Base-by-base conservation (phyloP, 768 basidiomycete genomes). In the Tulasnella sp. region DNA sequence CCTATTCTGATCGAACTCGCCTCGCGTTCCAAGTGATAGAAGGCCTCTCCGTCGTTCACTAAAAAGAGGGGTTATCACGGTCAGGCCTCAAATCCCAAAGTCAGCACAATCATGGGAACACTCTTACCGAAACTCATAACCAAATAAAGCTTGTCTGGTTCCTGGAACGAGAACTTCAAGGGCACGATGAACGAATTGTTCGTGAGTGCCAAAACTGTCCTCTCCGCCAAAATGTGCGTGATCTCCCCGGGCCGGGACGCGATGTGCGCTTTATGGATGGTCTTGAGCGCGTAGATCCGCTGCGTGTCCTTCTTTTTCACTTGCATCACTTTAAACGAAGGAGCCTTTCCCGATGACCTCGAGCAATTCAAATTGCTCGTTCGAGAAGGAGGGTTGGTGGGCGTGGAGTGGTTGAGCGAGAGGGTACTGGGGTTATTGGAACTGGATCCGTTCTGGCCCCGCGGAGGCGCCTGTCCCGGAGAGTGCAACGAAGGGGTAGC, bases 171-270 rank as follows among this genome's bases (percentile, higher is more conserved):
- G 87, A 99, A 98, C 85, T 99, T 99, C 86, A 99, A 92, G 28
- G 97, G 98, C 0, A 98, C 98, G 86, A 99, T 98, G 88, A 99
- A 99, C 0, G 97, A 98, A 84, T 96, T 98, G 87, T 98, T 98
- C 81, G 99, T 97, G 78, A 98, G 90, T 0, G 97, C 97, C 73
- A 99, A 89, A 37, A 99, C 97, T 0, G 97, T 99, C 82, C 97
- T 90, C 88, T 99, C 97, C 5, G 97, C 97, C 54, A 99, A 89
- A 81, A 98, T 99, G 85, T 99, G 98, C 2, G 96, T 98, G 83
- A 99, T 98, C 87, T 99, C 98, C 58, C 97, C 97, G 0, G 94
- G 95, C 1, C 98, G 91, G 46, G 95, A 94, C 5, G 97, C 98
- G 83, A 99, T 99, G 84, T 98, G 96, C 6, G 97, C 97, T 86